Evolutionary conservation across 225 moss, liverwort and hornwort genomes (phyloP).

Genomic region (Climacium dendroides): DNA sequence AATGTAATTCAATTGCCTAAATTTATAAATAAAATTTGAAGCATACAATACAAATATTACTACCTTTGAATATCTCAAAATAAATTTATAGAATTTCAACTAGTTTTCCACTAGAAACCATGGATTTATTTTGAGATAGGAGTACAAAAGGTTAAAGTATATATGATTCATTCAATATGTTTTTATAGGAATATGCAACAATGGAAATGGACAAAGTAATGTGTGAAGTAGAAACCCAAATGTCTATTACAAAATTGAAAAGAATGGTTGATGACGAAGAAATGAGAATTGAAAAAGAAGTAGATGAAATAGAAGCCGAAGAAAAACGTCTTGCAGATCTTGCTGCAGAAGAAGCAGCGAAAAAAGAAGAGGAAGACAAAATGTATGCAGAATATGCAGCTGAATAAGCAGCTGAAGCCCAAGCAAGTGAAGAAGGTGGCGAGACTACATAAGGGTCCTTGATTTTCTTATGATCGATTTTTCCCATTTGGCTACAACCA

Average conservation of each 20-base stretch:
- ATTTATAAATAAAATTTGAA: not conserved
- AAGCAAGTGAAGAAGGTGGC: not conserved
- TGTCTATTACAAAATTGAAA: not conserved
- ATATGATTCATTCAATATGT: not conserved
- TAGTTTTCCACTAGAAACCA: not conserved
- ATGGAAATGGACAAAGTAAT: slow-evolving; percentile 17
- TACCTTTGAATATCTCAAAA: fast-evolving
- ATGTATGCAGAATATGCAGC: not conserved
- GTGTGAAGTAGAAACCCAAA: slow-evolving; percentile 4
- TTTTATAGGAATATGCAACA: not conserved
- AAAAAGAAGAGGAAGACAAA: slow-evolving; percentile 10
- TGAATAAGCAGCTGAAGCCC: not conserved
- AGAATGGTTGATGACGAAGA: slow-evolving; percentile 10
- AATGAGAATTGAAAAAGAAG: slow-evolving; percentile 10
- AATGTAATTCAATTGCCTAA: no score
- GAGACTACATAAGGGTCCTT: not conserved
- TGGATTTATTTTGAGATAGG: not conserved
- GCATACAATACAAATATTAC: no score
- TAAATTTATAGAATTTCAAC: fast-evolving
- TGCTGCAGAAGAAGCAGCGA: not conserved
- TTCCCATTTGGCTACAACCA: not conserved
- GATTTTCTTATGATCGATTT: no score
- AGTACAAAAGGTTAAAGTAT: no score
- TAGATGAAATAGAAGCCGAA: slow-evolving; percentile 5
- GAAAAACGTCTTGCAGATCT: not conserved